phyloP scores from a whole-genome alignment of 2,329 filamentous ascomycete genomes.

The Cercospora nicotianae region DNA sequence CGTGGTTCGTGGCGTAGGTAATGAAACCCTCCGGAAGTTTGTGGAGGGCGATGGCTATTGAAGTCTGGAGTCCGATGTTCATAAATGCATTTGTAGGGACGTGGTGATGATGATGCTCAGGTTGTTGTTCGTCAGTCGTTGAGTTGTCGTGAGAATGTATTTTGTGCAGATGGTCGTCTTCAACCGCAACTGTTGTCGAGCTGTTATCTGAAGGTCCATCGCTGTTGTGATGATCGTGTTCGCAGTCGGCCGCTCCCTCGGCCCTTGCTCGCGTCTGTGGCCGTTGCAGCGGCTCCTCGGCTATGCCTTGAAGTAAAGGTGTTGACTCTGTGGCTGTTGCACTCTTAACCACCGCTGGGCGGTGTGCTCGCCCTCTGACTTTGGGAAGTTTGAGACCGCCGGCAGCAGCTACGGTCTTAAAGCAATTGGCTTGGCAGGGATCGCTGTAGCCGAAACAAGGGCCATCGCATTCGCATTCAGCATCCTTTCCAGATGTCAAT shows the following conservation, averaged over 20 bases:
- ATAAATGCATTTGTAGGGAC: slow-evolving; percentile 92
- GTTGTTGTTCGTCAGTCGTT: slow-evolving; percentile 14
- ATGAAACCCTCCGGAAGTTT: slow-evolving; percentile 88
- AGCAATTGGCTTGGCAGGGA: slow-evolving; percentile 61
- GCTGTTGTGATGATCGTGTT: slow-evolving; percentile 12
- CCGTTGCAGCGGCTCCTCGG: slow-evolving; percentile 22
- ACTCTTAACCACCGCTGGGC: slow-evolving; percentile 30
- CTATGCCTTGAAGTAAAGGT: slow-evolving; percentile 31
- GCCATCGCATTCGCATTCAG: slow-evolving; percentile 57
- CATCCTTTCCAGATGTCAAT: slow-evolving; percentile 43
- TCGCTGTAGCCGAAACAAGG: slow-evolving; percentile 64
- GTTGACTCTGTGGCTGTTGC: slow-evolving; percentile 35
- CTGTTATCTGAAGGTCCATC: slow-evolving; percentile 24
- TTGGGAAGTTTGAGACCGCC: slow-evolving; percentile 35
- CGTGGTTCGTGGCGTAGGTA: slow-evolving; percentile 96
- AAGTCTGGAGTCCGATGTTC: slow-evolving; percentile 92
- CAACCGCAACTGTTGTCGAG: slow-evolving; percentile 20
- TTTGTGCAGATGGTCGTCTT: slow-evolving; percentile 17
- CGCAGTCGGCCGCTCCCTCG: slow-evolving; percentile 17
- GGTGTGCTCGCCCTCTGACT: slow-evolving; percentile 22
- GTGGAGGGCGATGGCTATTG: slow-evolving; percentile 90
- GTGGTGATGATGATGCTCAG: slow-evolving; percentile 78
- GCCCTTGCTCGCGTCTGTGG: slow-evolving; percentile 20
- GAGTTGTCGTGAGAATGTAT: slow-evolving; percentile 23
- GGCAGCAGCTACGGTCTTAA: slow-evolving; percentile 50